Base-by-base conservation (phyloP, 1,284 basidiomycete species). In the Golubevia pallescens region DNA sequence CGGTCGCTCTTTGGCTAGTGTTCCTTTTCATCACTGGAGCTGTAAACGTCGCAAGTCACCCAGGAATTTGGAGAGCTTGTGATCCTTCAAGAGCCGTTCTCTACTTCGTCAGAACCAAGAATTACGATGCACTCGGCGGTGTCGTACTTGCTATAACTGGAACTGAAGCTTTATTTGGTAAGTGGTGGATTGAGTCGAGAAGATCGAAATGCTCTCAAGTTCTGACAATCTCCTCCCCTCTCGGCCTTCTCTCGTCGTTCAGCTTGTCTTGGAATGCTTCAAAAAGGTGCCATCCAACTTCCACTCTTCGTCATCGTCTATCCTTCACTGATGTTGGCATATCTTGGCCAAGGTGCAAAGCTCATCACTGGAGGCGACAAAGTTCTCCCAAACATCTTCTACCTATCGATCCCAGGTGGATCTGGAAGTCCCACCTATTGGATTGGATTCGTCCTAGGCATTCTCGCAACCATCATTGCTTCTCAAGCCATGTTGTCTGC, bases 261-360 rank as follows among this genome's bases (percentile, higher is more conserved):
- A n/a, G n/a, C n/a, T n/a, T n/a, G n/a, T 60, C 51, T 61, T 66
- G 67, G 62, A 8, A 56, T 60, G 28, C 60, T 68, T 56, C 56
- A 55, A 20, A 61, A 66, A 61, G 59, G 62, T 10, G 67, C 7
- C 52, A 62, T 80, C 89, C 89, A 83, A 88, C 32, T 90, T 88
- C 76, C 73, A 0, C 91, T 92, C 73, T 76, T 85, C 16, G 74
- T 63, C 20, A 86, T 90, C 61, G 89, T 90, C 0, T 91, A 90
- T 74, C 91, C 91, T 1, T 87, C 88, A 6, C 86, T 92, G n/a
- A 66, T 90, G 0, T 86, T 92, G 0, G 89, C 90, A 2, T 91
- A 91, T 73, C 88, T 91, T 24, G 91, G 91, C 1, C 91, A 92
- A 85, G 91, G 91, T 13, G 90, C 91, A 10, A 86, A 88, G 2